Conservation (phyloP, 768 basidiomycete species). For the Paxillus involutus region DNA sequence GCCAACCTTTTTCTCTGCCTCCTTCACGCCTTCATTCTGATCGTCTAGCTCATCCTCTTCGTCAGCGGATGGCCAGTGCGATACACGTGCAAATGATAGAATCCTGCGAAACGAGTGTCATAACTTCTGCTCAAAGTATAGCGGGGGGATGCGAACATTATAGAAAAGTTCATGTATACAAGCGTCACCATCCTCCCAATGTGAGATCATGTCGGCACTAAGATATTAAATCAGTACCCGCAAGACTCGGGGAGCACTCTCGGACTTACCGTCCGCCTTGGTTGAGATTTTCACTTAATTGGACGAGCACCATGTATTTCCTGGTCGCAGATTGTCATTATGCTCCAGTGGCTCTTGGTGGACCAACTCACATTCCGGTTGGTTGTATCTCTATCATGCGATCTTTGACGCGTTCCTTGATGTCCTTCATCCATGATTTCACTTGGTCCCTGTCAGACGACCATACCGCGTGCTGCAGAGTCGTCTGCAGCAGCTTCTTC, state of each 20-base stretch:
- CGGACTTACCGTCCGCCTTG: conserved; percentile 76
- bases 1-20: conserved; percentile 47
- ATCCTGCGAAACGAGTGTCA: conserved; percentile 47
- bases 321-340: conserved; percentile 38
- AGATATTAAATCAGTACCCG: conserved; percentile 7
- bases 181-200: conserved; percentile 85
- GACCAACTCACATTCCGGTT: conserved; percentile 68
- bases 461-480: conserved; percentile 66
- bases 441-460: conserved; percentile 67
- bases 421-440: conserved; percentile 79
- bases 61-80: conserved; percentile 54
- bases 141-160: conserved; percentile 54
- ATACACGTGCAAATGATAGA: conserved; percentile 66
- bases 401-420: conserved; percentile 82
- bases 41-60: conserved; percentile 47
- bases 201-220: conserved; percentile 80
- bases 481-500: conserved; percentile 75
- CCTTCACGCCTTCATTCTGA: conserved; percentile 45
- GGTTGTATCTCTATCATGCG: conserved; percentile 84
- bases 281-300: conserved; percentile 80
- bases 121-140: conserved; percentile 4
- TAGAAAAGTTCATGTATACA: conserved; percentile 77
- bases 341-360: not conserved
- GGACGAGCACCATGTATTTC: conserved; percentile 85
- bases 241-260: not conserved